A percentile compares a stretch with the other conserved stretches of the same genome.
phyloP scores from a whole-genome alignment of 768 basidiomycete genomes.

The Collybiopsis luxurians region DNA sequence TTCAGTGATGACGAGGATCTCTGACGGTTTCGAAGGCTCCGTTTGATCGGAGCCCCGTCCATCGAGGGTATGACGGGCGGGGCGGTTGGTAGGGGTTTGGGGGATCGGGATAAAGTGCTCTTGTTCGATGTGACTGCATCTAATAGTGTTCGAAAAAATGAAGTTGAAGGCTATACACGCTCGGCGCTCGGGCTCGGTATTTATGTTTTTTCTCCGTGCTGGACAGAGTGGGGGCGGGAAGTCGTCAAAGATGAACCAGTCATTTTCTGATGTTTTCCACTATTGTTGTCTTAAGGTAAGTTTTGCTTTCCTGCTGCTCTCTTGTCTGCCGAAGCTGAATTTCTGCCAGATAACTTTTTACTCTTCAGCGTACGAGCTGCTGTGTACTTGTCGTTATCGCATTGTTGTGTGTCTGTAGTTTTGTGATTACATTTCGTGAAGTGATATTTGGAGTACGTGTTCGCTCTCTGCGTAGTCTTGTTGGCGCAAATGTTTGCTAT shows the following conservation, averaged over 20 bases:
- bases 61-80: slow-evolving; percentile 65
- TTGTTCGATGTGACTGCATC: background rate
- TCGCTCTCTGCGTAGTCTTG: too few relatives aligned
- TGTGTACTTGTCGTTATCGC: background rate
- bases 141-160: background rate
- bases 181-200: slow-evolving; percentile 1
- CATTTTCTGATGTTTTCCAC: background rate
- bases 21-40: slow-evolving; percentile 88
- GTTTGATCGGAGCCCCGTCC: slow-evolving; percentile 61
- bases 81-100: slow-evolving; percentile 41
- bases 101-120: background rate
- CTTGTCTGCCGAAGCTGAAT: background rate
- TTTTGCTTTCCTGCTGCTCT: too few relatives aligned
- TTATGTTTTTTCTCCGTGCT: background rate
- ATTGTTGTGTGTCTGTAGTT: background rate
- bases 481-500: too few relatives aligned
- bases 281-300: slow-evolving; percentile 1
- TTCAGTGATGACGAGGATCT: slow-evolving; percentile 73
- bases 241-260: too few relatives aligned
- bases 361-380: background rate
- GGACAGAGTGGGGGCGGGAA: background rate
- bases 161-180: too few relatives aligned
- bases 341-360: background rate
- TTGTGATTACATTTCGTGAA: too few relatives aligned
- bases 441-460: too few relatives aligned